Evolutionary conservation across 192 early-diverging fungal genomes (phyloP), one percentile per base, ranked within the genome.

Genomic region (Coemansia guatemalensis): DNA sequence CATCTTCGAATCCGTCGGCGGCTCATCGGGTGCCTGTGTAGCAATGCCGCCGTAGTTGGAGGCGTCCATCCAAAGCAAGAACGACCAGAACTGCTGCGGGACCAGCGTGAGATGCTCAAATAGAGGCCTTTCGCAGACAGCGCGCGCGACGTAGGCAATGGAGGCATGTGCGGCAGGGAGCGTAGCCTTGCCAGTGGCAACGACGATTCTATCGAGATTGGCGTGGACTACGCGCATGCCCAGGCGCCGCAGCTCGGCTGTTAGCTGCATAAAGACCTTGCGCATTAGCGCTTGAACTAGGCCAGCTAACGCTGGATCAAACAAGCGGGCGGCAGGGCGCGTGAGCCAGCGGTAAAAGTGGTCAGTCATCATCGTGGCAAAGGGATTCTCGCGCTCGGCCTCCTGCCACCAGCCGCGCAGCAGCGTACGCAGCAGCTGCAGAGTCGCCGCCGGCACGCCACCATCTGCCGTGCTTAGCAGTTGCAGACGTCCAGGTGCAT

Each of bases 321-420:
- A 94, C 56, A 99, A 76, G 30, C 78, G 80, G 4, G 95, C 86
- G 56, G 57, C 81, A 5, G 88, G 82, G 18, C 81, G 83, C 3
- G 92, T 94, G 48, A 99, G 76, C 95, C 97, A 97, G 20, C 93
- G 87, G 68, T 92, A 90, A 23, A 95, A 85, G 41, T 92, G 90
- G 53, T 92, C 91, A 20, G 93, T 78, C 88, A 93, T 83, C 68
- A 86, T 86, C 27, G 85, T 88, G 9, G 88, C 85, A 62, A 85
- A 87, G n/a, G 74, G 70, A 61, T 88, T 92, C 0, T 85, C 63
- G n/a, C 84, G 69, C 39, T 82, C 67, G 8, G 88, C 70, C 54
- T 95, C 89, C 44, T 85, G 81, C 52, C 87, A 85, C 96, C 94
- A 96, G 2, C 81, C 68, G 55, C 88, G 88, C 51, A 98, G 87